Conservation (phyloP, 345 rosid genomes). For the Trapa incisa region DNA sequence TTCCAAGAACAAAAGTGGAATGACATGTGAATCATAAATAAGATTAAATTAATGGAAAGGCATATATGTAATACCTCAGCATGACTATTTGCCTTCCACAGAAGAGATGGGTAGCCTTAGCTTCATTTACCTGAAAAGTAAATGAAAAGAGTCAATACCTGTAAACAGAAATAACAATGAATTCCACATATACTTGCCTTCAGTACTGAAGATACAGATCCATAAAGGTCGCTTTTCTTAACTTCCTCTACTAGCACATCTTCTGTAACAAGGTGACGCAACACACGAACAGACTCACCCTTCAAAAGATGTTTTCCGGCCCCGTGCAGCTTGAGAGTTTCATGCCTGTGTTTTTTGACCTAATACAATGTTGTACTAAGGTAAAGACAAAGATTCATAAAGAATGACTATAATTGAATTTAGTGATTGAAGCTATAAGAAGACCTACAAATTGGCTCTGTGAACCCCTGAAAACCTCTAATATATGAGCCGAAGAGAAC, state of each 20-base stretch:
- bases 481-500: slow-evolving; percentile 72
- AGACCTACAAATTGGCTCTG: slow-evolving; percentile 63
- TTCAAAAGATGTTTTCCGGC: slow-evolving; percentile 77
- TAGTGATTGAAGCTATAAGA: not conserved
- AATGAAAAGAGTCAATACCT: not conserved
- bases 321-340: slow-evolving; percentile 74
- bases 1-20: too few species aligned
- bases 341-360: slow-evolving; percentile 86
- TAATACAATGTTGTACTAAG: slow-evolving; percentile 19
- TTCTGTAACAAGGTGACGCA: slow-evolving; percentile 76
- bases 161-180: not conserved
- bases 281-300: slow-evolving; percentile 75
- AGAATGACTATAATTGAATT: slow-evolving; percentile 4
- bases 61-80: slow-evolving; percentile 39
- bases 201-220: slow-evolving; percentile 78
- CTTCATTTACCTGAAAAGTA: slow-evolving; percentile 54
- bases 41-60: not conserved
- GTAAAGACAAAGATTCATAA: not conserved
- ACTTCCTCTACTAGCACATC: slow-evolving; percentile 82
- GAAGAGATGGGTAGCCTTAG: slow-evolving; percentile 43
- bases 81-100: slow-evolving; percentile 40
- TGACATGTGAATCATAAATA: too few species aligned
- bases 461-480: slow-evolving; percentile 96
- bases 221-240: slow-evolving; percentile 88
- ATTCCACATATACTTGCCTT: slow-evolving; percentile 36